Percentiles rank a stretch among this genome's conserved stretches.
phyloP scores from a whole-genome alignment of 2,329 filamentous ascomycete genomes.

The Lasiodiplodia theobromae region DNA sequence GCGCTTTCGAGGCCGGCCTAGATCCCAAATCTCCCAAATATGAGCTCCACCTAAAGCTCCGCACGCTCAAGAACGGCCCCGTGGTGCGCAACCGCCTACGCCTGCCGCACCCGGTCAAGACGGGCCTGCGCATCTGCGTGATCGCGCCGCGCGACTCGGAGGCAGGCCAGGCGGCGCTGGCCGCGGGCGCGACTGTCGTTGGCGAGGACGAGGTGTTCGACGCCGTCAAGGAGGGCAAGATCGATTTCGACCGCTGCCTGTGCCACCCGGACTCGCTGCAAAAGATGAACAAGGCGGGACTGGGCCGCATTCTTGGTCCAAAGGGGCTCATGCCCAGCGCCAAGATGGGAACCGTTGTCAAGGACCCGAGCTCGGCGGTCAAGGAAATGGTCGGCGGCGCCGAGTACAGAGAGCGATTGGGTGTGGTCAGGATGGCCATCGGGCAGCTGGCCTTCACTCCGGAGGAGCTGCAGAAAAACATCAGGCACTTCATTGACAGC shows the following conservation, averaged over 20 bases:
- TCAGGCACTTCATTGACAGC: slow-evolving; percentile 76
- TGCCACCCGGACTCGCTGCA: slow-evolving; percentile 81
- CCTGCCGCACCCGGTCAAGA: slow-evolving; percentile 88
- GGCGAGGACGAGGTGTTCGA: slow-evolving; percentile 89
- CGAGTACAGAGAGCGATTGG: slow-evolving; percentile 84
- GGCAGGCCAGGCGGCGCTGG: slow-evolving; percentile 74
- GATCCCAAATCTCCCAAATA: slow-evolving; percentile 80
- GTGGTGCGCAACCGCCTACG: slow-evolving; percentile 86
- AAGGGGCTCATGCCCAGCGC: slow-evolving; percentile 89
- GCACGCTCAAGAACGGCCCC: slow-evolving; percentile 83
- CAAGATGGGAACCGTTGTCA: slow-evolving; percentile 88
- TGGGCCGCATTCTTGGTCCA: slow-evolving; percentile 85
- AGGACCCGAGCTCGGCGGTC: slow-evolving; percentile 76
- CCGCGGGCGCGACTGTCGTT: slow-evolving; percentile 80
- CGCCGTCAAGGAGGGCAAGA: slow-evolving; percentile 74
- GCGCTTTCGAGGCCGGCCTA: slow-evolving; percentile 88
- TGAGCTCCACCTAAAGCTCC: slow-evolving; percentile 83
- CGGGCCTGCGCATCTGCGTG: slow-evolving; percentile 86
- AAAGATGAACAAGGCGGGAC: slow-evolving; percentile 79
- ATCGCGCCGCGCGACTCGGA: slow-evolving; percentile 85
- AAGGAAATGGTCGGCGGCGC: slow-evolving; percentile 83
- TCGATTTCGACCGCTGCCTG: slow-evolving; percentile 88
- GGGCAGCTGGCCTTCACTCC: slow-evolving; percentile 90
- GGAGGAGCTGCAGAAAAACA: slow-evolving; percentile 82
- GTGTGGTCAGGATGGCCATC: slow-evolving; percentile 86